Percentiles rank a stretch among this genome's conserved stretches.
These are phyloP conservation scores for Boletus speciosus DNA, from an alignment of 768 basidiomycete genomes.

Conservation along the genomic window DNA sequence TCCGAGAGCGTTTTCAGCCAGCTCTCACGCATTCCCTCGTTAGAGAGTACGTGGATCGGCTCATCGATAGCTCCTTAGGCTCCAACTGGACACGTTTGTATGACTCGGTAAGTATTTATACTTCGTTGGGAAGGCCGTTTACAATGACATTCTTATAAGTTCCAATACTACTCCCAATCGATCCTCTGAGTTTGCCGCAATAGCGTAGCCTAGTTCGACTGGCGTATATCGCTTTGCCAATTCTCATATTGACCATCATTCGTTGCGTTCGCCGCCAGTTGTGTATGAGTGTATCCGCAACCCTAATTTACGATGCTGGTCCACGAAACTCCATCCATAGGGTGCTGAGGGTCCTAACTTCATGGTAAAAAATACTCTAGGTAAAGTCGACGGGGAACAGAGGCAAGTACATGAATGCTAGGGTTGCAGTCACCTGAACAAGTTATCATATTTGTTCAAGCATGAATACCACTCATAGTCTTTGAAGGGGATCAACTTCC, in stretches of 20 bases:
- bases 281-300: slow-evolving; percentile 2
- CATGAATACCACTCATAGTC: slow-evolving; percentile 90
- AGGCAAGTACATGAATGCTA: slow-evolving; percentile 2
- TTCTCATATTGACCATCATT: background rate
- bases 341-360: background rate
- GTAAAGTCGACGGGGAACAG: background rate
- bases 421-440: slow-evolving; percentile 40
- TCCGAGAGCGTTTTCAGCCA: slow-evolving; percentile 93
- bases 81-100: slow-evolving; percentile 95
- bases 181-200: slow-evolving; percentile 50
- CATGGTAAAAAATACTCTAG: background rate
- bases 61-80: slow-evolving; percentile 87
- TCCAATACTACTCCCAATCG: slow-evolving; percentile 92
- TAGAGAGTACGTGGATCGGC: slow-evolving; percentile 82
- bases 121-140: background rate
- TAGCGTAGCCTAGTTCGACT: background rate
- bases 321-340: background rate
- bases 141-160: slow-evolving; percentile 41
- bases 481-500: slow-evolving; percentile 26
- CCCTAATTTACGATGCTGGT: background rate
- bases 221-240: background rate
- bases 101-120: slow-evolving; percentile 67
- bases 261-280: background rate
- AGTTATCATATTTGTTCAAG: slow-evolving; percentile 65
- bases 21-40: slow-evolving; percentile 80